Percentiles rank a stretch among this genome's conserved stretches.
Conservation (phyloP, 164 flowering plant species). For the Cinnamomum chago region DNA sequence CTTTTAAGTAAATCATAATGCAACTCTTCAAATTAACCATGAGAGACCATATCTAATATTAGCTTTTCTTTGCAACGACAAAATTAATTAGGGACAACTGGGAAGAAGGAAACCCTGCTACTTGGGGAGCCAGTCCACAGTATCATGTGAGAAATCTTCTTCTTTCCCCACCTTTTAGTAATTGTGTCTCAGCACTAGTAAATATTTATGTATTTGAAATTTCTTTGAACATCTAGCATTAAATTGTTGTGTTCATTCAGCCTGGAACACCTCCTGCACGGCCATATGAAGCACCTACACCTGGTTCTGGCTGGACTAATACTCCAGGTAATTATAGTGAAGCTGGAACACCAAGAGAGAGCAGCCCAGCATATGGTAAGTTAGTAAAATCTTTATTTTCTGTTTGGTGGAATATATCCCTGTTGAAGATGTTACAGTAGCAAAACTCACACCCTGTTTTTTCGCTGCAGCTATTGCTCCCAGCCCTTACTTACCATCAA, state of each 20-base stretch:
- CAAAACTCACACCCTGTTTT: not conserved
- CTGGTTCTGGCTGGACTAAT: slow-evolving; percentile 94
- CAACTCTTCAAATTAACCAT: no score
- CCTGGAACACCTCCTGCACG: slow-evolving; percentile 93
- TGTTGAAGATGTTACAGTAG: no score
- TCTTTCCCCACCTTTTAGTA: not conserved
- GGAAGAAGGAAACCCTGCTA: slow-evolving; percentile 95
- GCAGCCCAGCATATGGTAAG: slow-evolving; percentile 71
- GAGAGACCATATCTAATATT: no score
- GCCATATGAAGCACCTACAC: slow-evolving; percentile 94
- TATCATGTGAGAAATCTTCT: slow-evolving; percentile 58
- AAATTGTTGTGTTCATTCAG: slow-evolving; percentile 32
- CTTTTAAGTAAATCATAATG: no score
- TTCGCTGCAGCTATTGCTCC: slow-evolving; percentile 78
- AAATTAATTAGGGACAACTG: slow-evolving; percentile 67
- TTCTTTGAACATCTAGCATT: not conserved
- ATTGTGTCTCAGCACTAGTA: not conserved
- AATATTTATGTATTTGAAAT: not conserved
- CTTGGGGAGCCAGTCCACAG: slow-evolving; percentile 95
- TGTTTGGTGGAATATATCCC: no score
- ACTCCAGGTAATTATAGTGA: slow-evolving; percentile 86
- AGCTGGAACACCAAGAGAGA: slow-evolving; percentile 94
- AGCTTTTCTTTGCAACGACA: not conserved
- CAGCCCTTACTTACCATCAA: slow-evolving; percentile 96
- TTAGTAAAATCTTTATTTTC: not conserved